A percentile compares a stretch with the other conserved stretches of the same genome.
Conservation (phyloP, 768 basidiomycete genomes). For the Candolleomyces efflorescens region DNA sequence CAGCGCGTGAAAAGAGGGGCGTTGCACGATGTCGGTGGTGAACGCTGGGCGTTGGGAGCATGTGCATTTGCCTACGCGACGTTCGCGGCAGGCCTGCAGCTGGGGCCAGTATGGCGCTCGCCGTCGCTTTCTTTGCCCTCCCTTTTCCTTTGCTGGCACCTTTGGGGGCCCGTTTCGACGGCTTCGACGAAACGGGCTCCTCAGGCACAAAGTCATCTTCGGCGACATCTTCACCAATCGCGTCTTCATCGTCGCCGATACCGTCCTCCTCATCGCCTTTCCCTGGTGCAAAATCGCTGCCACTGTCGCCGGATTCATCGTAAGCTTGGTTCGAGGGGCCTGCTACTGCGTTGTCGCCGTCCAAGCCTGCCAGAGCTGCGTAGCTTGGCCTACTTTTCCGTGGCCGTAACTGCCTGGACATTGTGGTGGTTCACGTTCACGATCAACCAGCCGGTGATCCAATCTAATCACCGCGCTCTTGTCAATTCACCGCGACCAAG, state of each 20-base stretch:
- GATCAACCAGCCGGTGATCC: not conserved
- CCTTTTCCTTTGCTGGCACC: conserved; percentile 24
- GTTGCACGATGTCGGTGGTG: conserved; percentile 73
- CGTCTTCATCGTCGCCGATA: conserved; percentile 27
- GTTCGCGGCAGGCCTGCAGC: conserved; percentile 15
- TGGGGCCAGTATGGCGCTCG: conserved; percentile 9
- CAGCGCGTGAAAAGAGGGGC: conserved; percentile 49
- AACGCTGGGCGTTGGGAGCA: conserved; percentile 58
- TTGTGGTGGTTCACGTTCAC: conserved; percentile 17
- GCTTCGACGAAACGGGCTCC: conserved; percentile 15
- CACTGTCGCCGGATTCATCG: conserved; percentile 37
- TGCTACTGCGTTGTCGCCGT: conserved; percentile 30
- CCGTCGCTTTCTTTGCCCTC: conserved; percentile 19
- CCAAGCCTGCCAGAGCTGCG: conserved; percentile 30
- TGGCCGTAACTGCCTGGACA: conserved; percentile 55
- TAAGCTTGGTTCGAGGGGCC: conserved; percentile 36
- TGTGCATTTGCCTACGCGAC: conserved; percentile 49
- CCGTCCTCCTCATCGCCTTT: conserved; percentile 23
- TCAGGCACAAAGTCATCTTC: conserved; percentile 14
- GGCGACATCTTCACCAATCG: conserved; percentile 22
- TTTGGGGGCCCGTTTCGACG: conserved; percentile 17
- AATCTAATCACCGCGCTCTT: not conserved
- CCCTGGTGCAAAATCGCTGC: conserved; percentile 56
- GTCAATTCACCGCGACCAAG: not conserved
- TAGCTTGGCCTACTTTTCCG: conserved; percentile 53